phyloP scores from a whole-genome alignment of 1,284 basidiomycete genomes.

The Austropuccinia psidii region DNA sequence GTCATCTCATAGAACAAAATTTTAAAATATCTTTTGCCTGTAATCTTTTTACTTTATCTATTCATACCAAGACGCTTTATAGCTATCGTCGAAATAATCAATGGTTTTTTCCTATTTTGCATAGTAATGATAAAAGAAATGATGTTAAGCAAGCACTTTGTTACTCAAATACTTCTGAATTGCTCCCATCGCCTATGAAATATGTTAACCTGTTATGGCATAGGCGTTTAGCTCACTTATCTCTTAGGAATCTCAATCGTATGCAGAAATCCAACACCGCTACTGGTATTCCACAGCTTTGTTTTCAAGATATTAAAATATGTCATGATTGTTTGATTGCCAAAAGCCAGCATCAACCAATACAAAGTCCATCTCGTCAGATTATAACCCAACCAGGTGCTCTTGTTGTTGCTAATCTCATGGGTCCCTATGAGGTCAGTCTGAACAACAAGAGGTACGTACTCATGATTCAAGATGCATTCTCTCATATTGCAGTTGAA shows the following conservation, averaged over 20 bases:
- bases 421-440: not conserved
- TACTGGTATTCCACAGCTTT: not conserved
- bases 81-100: too few relatives aligned
- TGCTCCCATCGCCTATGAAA: not conserved
- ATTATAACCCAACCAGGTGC: not conserved
- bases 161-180: too few relatives aligned
- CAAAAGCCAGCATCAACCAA: not conserved
- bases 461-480: not conserved
- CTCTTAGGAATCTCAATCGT: not conserved
- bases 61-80: too few relatives aligned
- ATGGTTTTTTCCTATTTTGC: too few relatives aligned
- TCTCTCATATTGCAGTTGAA: not conserved
- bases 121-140: too few relatives aligned
- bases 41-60: not conserved
- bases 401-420: not conserved
- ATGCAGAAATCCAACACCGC: too few relatives aligned
- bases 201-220: not conserved
- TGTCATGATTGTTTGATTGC: not conserved
- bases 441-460: too few relatives aligned
- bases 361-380: not conserved
- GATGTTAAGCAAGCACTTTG: too few relatives aligned
- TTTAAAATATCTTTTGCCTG: not conserved
- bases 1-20: not conserved
- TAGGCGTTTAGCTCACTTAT: not conserved
- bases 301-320: not conserved